A percentile compares a stretch with the other conserved stretches of the same genome.
Conservation (phyloP, 345 rosid genomes). For the Eucalyptus marginata region DNA sequence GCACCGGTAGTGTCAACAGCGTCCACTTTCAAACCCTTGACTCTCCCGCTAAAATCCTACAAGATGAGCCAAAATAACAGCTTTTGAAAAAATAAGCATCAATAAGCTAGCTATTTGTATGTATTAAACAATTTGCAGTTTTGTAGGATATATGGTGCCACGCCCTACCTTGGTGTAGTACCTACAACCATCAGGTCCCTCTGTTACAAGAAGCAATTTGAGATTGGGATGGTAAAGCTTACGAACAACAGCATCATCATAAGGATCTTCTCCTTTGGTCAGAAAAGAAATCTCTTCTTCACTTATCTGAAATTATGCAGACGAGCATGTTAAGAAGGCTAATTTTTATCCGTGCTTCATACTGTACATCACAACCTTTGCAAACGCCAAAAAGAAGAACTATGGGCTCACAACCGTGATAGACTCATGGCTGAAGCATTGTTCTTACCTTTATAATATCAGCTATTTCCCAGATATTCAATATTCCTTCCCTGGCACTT, state of each 20-base stretch:
- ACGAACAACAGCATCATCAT: conserved; percentile 66
- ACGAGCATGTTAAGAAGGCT: neutral
- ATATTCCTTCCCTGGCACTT: conserved; percentile 73
- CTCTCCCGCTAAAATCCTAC: conserved; percentile 82
- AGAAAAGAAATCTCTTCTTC: conserved; percentile 88
- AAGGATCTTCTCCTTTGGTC: conserved; percentile 89
- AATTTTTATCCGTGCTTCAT: neutral
- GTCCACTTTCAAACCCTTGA: conserved; percentile 63
- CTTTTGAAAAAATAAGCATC: neutral
- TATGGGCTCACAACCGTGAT: neutral
- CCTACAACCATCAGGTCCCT: conserved; percentile 80
- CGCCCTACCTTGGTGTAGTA: conserved; percentile 72
- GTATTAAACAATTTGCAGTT: neutral
- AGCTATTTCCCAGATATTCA: conserved; percentile 82
- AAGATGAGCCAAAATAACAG: neutral
- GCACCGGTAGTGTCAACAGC: conserved; percentile 95
- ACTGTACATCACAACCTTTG: neutral
- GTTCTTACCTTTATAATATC: conserved; percentile 66
- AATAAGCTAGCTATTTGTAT: neutral
- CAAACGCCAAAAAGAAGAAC: neutral
- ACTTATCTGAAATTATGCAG: conserved; percentile 41
- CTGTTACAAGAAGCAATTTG: conserved; percentile 84
- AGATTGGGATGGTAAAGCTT: conserved; percentile 70
- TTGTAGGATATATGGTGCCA: neutral
- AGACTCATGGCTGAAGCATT: neutral